These are phyloP conservation scores for Takakia lepidozioides DNA, from an alignment of 225 moss, liverwort and hornwort species.

Conservation along the genomic window DNA sequence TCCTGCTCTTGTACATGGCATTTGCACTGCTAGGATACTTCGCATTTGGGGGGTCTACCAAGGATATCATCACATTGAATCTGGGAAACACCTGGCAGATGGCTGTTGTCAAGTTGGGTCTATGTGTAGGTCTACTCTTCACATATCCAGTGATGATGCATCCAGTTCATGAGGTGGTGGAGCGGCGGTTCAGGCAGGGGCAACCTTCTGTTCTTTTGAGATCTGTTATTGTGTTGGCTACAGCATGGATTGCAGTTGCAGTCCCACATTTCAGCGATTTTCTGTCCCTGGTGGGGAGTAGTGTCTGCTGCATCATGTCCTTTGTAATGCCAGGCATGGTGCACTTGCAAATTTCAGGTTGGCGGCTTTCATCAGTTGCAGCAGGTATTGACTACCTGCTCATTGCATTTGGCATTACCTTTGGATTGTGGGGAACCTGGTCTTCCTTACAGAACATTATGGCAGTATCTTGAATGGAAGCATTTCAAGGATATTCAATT, in stretches of 20 bases:
- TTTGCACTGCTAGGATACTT: conserved; percentile 80
- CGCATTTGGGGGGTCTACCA: conserved; percentile 68
- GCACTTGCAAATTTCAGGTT: conserved; percentile 56
- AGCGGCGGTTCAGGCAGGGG: conserved; percentile 54
- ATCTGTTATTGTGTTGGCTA: conserved; percentile 39
- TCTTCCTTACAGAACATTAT: conserved; percentile 39
- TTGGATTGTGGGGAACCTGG: conserved; percentile 64
- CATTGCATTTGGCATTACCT: conserved; percentile 47
- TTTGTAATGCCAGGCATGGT: conserved; percentile 78
- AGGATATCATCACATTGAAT: conserved; percentile 86
- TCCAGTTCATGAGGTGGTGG: conserved; percentile 85
- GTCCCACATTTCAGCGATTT: conserved; percentile 81
- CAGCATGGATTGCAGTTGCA: conserved; percentile 68
- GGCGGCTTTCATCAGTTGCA: conserved; percentile 18
- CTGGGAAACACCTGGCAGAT: conserved; percentile 71
- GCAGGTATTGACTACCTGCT: conserved; percentile 42
- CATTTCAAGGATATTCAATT: too few relatives aligned
- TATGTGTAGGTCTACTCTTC: conserved; percentile 74
- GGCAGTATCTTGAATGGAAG: too few relatives aligned
- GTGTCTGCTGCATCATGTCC: conserved; percentile 79
- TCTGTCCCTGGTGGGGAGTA: conserved; percentile 83
- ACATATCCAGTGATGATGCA: conserved; percentile 98
- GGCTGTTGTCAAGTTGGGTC: conserved; percentile 50
- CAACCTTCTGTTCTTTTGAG: conserved; percentile 39
- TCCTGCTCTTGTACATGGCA: conserved; percentile 45